phyloP scores from a whole-genome alignment of 208 protist species.

The Leishmania guyanensis region DNA sequence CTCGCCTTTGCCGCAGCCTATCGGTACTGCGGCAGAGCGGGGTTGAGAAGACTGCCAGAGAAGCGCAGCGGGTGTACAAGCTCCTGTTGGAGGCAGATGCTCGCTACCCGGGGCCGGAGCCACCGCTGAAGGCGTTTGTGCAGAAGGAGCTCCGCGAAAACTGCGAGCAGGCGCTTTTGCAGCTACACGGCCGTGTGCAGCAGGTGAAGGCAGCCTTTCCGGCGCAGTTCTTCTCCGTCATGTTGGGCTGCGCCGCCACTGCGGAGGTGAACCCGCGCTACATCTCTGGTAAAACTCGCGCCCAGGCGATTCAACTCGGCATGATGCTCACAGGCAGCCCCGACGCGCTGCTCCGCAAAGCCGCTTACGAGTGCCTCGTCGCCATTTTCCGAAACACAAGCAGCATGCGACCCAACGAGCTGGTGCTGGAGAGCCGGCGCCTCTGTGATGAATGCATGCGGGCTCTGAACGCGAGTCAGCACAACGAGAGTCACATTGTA shows the following conservation, averaged over 20 bases:
- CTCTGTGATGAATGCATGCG: slow-evolving; percentile 83
- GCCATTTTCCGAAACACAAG: slow-evolving; percentile 74
- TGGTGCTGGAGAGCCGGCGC: slow-evolving; percentile 79
- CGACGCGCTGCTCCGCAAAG: slow-evolving; percentile 59
- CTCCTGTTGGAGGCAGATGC: slow-evolving; percentile 71
- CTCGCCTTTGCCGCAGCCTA: slow-evolving; percentile 81
- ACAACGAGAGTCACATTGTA: slow-evolving; percentile 82
- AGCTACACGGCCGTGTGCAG: slow-evolving; percentile 78
- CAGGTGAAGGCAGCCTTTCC: slow-evolving; percentile 50
- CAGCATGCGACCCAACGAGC: slow-evolving; percentile 76
- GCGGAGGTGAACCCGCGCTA: slow-evolving; percentile 83
- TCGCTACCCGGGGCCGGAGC: slow-evolving; percentile 37
- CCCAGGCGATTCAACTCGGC: slow-evolving; percentile 75
- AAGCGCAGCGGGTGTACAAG: slow-evolving; percentile 81
- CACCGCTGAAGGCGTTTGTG: slow-evolving; percentile 83
- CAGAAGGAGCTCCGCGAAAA: slow-evolving; percentile 86
- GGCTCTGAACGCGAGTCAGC: slow-evolving; percentile 75
- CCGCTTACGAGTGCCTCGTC: slow-evolving; percentile 86
- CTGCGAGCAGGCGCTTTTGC: slow-evolving; percentile 79
- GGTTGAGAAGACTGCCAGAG: slow-evolving; percentile 58
- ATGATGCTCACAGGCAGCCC: slow-evolving; percentile 66
- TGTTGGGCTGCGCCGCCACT: slow-evolving; percentile 67
- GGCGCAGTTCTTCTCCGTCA: slow-evolving; percentile 80
- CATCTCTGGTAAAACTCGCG: slow-evolving; percentile 57
- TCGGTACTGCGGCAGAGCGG: slow-evolving; percentile 72